These are phyloP conservation scores for Huntiella omanensis DNA, from an alignment of 2,329 filamentous ascomycete genomes.

Conservation along the genomic window DNA sequence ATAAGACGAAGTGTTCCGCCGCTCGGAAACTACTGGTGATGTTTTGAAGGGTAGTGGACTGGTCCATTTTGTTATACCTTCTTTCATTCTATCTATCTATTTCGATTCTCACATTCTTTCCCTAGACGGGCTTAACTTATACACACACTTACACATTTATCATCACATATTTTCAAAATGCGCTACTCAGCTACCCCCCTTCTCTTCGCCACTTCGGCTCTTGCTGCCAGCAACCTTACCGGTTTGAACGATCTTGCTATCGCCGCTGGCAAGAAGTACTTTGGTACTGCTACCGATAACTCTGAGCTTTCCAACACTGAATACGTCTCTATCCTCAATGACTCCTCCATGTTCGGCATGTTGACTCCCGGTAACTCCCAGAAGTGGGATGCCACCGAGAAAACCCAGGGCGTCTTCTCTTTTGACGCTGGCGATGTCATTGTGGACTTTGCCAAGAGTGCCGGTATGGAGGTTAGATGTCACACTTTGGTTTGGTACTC, in stretches of 20 bases:
- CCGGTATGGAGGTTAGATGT: constrained; percentile 33
- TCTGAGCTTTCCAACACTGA: constrained; percentile 26
- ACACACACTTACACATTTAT: background rate
- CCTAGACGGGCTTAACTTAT: background rate
- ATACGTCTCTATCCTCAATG: constrained; percentile 29
- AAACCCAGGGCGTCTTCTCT: constrained; percentile 37
- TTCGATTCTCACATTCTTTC: constrained; percentile 8
- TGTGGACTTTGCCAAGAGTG: constrained; percentile 23
- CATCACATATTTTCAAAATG: constrained; percentile 13
- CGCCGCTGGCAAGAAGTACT: constrained; percentile 36
- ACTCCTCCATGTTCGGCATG: constrained; percentile 39
- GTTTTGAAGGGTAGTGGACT: constrained; percentile 6
- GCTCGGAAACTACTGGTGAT: background rate
- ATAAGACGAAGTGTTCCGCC: no score
- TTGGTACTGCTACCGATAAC: constrained; percentile 42
- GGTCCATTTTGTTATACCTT: constrained; percentile 7
- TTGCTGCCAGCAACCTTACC: constrained; percentile 13
- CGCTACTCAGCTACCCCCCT: constrained; percentile 13
- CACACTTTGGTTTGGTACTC: constrained; percentile 33
- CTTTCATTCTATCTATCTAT: constrained; percentile 5
- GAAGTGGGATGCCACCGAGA: constrained; percentile 43
- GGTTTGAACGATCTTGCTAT: constrained; percentile 31
- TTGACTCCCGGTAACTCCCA: constrained; percentile 42
- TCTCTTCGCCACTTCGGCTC: constrained; percentile 15
- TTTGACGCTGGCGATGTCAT: constrained; percentile 37